phyloP scores from a whole-genome alignment of 371 early-diverging fungal genomes.

The Umbelopsis sp. region DNA sequence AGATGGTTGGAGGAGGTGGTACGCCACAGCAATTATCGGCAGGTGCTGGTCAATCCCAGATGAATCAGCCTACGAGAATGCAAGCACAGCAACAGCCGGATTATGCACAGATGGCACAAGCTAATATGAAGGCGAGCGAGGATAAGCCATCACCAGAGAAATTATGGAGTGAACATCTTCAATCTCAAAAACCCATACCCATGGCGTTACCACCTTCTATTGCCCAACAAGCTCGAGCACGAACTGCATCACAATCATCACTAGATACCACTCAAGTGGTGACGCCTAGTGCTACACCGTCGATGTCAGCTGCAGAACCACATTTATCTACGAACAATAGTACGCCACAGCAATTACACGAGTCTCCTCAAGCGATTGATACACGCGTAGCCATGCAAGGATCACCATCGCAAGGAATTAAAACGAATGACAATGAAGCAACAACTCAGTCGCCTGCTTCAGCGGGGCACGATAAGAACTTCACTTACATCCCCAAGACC shows the following conservation, averaged over 20 bases:
- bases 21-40: not conserved
- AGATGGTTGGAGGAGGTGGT: not conserved
- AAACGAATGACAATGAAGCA: not conserved
- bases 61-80: not conserved
- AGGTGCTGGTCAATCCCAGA: not conserved
- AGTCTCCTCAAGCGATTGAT: not conserved
- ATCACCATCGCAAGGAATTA: not conserved
- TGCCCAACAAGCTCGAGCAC: not conserved
- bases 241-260: conserved; percentile 5
- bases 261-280: not conserved
- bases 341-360: not conserved
- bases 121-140: not conserved
- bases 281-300: not conserved
- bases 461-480: conserved; percentile 6
- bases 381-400: not conserved
- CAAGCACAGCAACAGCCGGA: not conserved
- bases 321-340: not conserved
- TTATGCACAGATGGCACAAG: conserved; percentile 7
- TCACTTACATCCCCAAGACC: conserved; percentile 52
- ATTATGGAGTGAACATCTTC: conserved; percentile 12
- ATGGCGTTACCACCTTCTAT: conserved; percentile 7
- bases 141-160: conserved; percentile 3
- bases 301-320: not conserved
- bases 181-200: conserved; percentile 15
- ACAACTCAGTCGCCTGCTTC: not conserved